Base-by-base conservation (phyloP, 371 early-diverging fungal genomes). In the Zychaea mexicana region DNA sequence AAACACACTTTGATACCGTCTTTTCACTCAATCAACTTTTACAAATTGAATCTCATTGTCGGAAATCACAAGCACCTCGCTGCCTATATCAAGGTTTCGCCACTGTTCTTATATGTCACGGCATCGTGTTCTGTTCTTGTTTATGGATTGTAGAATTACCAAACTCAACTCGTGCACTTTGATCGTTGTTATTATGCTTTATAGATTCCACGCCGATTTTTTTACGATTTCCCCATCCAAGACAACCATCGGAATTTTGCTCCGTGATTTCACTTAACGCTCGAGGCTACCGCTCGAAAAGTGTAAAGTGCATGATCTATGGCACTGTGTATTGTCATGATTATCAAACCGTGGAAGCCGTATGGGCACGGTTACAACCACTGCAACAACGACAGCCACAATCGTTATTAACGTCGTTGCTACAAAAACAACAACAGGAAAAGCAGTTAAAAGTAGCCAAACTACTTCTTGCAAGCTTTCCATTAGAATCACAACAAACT, bases 321-420 rank as follows among this genome's bases (percentile, higher is more conserved):
- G 61, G 47, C 19, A 52, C 17, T 2, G 49, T 60, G 0, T 13
- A 12, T 7, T 64, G 64, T 49, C 38, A 33, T 36, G 64, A 64
- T 13, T 57, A 64, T 33, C 64, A 57, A 27, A 64, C 57, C 1
- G 26, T 64, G 47, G 64, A 64, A 28, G 57, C 64, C 0, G 24
- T 64, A 1, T 28, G 32, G 15, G 1, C 52, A 17, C 52, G 45
- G 10, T 22, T 56, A 8, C 15, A 27, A 30, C 19, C 24, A 52
- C 52, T 5, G 52, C 47, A 17, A 39, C 17, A 12, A 39, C 12
- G 12, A 39, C 39, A 17, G 17, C 6, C 24, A 12, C 27, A 13
- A n/a, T n/a, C n/a, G n/a, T n/a, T n/a, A n/a, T n/a, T n/a, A n/a
- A n/a, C 33, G 12, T 12, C 33, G 6, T 4, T 17, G 42, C 15